Evolutionary conservation across 805 yeast species (phyloP), one percentile per base, ranked within the genome.

Genomic region (Candida vaughaniae): DNA sequence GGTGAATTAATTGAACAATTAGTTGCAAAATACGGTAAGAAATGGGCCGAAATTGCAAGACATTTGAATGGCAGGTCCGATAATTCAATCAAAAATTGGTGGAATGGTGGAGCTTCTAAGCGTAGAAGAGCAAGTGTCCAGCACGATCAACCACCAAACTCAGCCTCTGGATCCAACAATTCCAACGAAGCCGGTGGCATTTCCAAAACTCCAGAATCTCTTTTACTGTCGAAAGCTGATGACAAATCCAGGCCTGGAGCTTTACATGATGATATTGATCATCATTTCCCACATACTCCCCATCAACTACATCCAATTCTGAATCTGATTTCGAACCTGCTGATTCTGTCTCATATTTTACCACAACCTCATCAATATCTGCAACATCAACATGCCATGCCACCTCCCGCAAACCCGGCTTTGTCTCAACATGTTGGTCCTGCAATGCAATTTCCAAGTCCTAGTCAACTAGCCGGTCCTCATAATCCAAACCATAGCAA

Each of bases 41-140:
- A 85, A 50, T 88, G 96, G 96, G 96, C 96, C 0, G 95, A 86
- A 53, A 89, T 88, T 31, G 87, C 95, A 12, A 74, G 95, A 35
- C 95, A 87, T 59, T 64, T 88, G 40, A 82, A 85, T 44, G 95
- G 96, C 2, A 69, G 96, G 36, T 75, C 84, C n/a, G 96, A 88
- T 59, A 88, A 87, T 58, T 89, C 95, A 15, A 86, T 87, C 51
- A 87, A 87, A 56, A 89, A 89, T 62, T 89, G 96, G 96, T 88
- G 96, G 96, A 87, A 87, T 55, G 95, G 96, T 3, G 95, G 95
- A 6, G 91, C 95, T 10, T 87, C 85, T 56, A 71, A 95, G 42
- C 68, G 95, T 43, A 74, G 93, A 51, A 66, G 88, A 46, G 67
- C 68, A 6, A 51, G 53, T 28, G 29, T 42, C 9, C 42, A 42